Conservation (phyloP, 352 stramenopile species). For the Phytophthora podocarpi region DNA sequence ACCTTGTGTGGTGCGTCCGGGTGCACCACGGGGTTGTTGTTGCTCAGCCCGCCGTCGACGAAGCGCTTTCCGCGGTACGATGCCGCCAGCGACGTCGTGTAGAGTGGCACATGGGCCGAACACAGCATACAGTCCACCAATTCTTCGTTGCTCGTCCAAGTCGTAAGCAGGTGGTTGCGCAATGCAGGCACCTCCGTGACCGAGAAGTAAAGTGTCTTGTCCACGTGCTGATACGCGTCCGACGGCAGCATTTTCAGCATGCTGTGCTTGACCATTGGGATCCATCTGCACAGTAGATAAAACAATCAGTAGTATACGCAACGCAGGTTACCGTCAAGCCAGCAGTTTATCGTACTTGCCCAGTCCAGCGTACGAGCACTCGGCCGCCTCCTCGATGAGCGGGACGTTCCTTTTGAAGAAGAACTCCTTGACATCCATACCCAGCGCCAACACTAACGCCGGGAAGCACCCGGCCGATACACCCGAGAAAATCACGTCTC, state of each 20-base stretch:
- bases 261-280: slow-evolving; percentile 70
- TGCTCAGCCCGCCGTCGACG: slow-evolving; percentile 76
- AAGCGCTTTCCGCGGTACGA: slow-evolving; percentile 74
- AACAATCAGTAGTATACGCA: neutral
- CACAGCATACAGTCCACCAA: slow-evolving; percentile 86
- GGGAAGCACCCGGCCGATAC: slow-evolving; percentile 82
- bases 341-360: slow-evolving; percentile 47
- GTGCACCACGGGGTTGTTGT: slow-evolving; percentile 67
- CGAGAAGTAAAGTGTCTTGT: slow-evolving; percentile 82
- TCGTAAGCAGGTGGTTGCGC: slow-evolving; percentile 74
- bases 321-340: neutral
- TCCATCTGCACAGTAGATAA: slow-evolving; percentile 49
- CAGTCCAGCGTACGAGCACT: slow-evolving; percentile 60
- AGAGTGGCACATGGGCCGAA: slow-evolving; percentile 73
- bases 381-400: slow-evolving; percentile 66
- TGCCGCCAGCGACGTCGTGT: slow-evolving; percentile 68
- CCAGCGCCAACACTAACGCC: slow-evolving; percentile 62
- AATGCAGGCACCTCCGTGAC: slow-evolving; percentile 71
- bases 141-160: slow-evolving; percentile 79
- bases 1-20: slow-evolving; percentile 67
- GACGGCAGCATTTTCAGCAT: slow-evolving; percentile 63
- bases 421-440: slow-evolving; percentile 78
- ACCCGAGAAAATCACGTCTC: slow-evolving; percentile 76
- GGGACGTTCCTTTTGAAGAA: slow-evolving; percentile 86
- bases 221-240: slow-evolving; percentile 64